phyloP scores from a whole-genome alignment of 768 basidiomycete species.

The Coprinopsis marcescibilis region DNA sequence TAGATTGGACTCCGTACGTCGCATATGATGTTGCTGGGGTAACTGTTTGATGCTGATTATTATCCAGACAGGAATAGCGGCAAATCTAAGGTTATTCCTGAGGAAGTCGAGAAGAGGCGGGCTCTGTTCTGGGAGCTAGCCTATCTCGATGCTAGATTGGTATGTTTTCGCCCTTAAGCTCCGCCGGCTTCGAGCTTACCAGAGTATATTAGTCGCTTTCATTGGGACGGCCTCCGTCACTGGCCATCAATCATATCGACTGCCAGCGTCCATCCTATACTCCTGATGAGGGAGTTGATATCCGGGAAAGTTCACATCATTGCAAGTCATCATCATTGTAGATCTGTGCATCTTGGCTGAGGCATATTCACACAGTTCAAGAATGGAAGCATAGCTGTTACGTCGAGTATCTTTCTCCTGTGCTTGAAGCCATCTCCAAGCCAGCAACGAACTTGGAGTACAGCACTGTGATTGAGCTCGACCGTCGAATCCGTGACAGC shows the following conservation, averaged over 20 bases:
- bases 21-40: constrained; percentile 7
- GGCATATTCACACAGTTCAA: constrained; percentile 39
- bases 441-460: constrained; percentile 39
- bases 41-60: constrained; percentile 4
- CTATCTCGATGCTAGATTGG: constrained; percentile 58
- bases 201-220: constrained; percentile 44
- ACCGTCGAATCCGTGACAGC: constrained; percentile 57
- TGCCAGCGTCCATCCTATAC: constrained; percentile 43
- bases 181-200: not conserved
- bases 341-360: not conserved
- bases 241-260: constrained; percentile 57
- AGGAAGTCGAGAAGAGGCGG: constrained; percentile 64
- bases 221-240: constrained; percentile 62
- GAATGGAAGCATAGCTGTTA: constrained; percentile 70
- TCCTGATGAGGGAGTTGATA: constrained; percentile 33
- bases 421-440: constrained; percentile 51
- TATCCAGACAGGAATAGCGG: constrained; percentile 62
- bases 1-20: constrained; percentile 52
- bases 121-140: constrained; percentile 69
- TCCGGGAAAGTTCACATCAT: constrained; percentile 33
- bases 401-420: constrained; percentile 52
- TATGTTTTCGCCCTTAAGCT: constrained; percentile 17
- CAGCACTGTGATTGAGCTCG: constrained; percentile 47
- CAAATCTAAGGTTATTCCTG: constrained; percentile 61
- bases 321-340: constrained; percentile 23